Conservation (phyloP, 108 stramenopile genomes). For the Conticribra weissflogii region DNA sequence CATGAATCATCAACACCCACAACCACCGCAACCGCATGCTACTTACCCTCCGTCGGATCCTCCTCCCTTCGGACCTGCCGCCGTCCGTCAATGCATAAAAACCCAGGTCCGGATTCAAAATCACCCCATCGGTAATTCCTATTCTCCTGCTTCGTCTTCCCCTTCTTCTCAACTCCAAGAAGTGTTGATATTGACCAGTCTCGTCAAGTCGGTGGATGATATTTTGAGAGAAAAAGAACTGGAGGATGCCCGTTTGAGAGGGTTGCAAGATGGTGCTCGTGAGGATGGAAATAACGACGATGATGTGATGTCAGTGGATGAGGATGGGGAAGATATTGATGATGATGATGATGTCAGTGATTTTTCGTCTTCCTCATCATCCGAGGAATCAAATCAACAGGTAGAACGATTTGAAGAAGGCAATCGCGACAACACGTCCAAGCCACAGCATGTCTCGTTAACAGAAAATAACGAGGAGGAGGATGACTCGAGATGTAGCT, state of each 20-base stretch:
- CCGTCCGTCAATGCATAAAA: constrained; percentile 25
- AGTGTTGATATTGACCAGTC: constrained; percentile 15
- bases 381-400: not conserved
- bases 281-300: not conserved
- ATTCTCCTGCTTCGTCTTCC: too few relatives aligned
- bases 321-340: too few relatives aligned
- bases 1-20: too few relatives aligned
- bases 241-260: constrained; percentile 1
- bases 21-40: too few relatives aligned
- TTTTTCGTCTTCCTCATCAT: not conserved
- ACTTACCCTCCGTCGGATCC: too few relatives aligned
- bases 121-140: too few relatives aligned
- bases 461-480: too few relatives aligned
- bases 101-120: constrained; percentile 27
- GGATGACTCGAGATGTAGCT: too few relatives aligned
- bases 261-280: not conserved
- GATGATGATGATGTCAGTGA: not conserved
- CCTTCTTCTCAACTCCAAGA: constrained; percentile 17
- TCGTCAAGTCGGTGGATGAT: constrained; percentile 15
- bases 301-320: not conserved
- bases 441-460: too few relatives aligned
- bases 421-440: too few relatives aligned
- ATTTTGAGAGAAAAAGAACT: not conserved
- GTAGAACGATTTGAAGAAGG: too few relatives aligned
- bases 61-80: constrained; percentile 12